Base-by-base conservation (phyloP, 2,329 filamentous ascomycete genomes). In the Trichophyton rubrum region DNA sequence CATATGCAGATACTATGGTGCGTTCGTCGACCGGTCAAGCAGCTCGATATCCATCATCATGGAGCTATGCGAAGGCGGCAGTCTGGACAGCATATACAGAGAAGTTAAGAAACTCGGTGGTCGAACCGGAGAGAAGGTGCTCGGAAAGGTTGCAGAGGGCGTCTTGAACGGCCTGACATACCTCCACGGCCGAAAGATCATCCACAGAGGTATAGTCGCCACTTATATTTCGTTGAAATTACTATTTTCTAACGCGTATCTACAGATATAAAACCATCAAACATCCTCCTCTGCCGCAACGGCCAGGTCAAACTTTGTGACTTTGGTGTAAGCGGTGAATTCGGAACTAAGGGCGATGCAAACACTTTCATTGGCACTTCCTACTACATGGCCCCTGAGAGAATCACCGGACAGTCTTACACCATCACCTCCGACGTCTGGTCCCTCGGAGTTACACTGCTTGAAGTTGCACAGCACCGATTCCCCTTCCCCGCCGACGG, bases 341-440 rank as follows among this genome's bases (percentile, higher is more conserved):
- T 97, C 71, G 95, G 93, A 65, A 99, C 93, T 57, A 97, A 99
- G 74, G 93, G 93, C 59, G 93, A 97, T 72, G 93, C 93, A 65
- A 96, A 97, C 73, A 99, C 93, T 0, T 99, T 99, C 70, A 99
- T 99, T 71, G 93, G 93, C 64, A 99, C 93, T 11, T 95, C 89
- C 63, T 99, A 97, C 73, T 99, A 99, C 79, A 99, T 99, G 93
- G 93, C 93, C 3, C 93, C 93, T 0, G 93, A 99, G 74, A 87
- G 93, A 59, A 99, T 99, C 72, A 96, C 93, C 1, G 93, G 93
- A 62, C 90, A 97, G 77, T 92, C 88, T 57, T 99, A 99, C 75
- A 99, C 92, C 63, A 99, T 99, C 73, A 99, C 92, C 1, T 96
- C 90, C 6, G 93, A 99, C 68, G 93, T 99, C 61, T 99, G 93